These are phyloP conservation scores for Phytopythium sindhum DNA, from an alignment of 352 stramenopile genomes.

Conservation along the genomic window DNA sequence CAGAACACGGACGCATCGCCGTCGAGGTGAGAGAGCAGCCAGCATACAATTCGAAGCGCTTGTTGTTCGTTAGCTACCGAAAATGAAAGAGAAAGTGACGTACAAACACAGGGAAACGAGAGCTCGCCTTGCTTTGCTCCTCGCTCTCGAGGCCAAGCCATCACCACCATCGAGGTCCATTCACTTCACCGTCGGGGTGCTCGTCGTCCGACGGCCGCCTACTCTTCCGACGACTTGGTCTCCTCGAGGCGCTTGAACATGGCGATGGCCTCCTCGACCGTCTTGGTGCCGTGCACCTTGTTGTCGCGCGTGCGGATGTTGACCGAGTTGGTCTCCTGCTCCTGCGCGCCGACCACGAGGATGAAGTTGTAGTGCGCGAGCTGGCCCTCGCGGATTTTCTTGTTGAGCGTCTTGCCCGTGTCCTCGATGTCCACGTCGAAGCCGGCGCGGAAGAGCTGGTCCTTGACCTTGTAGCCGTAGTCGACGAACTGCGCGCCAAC, in stretches of 20 bases:
- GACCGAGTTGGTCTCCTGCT: slow-evolving; percentile 88
- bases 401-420: slow-evolving; percentile 96
- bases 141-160: too few relatives aligned
- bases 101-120: neutral
- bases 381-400: slow-evolving; percentile 97
- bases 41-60: neutral
- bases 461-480: slow-evolving; percentile 92
- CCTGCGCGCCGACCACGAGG: slow-evolving; percentile 93
- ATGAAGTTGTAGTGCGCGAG: slow-evolving; percentile 99
- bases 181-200: neutral
- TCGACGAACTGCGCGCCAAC: slow-evolving; percentile 93
- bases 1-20: too few relatives aligned
- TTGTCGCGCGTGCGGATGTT: slow-evolving; percentile 95
- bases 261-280: slow-evolving; percentile 92
- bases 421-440: slow-evolving; percentile 97
- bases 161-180: neutral
- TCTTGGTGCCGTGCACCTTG: slow-evolving; percentile 92
- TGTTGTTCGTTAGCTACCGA: neutral
- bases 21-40: neutral
- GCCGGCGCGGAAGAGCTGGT: slow-evolving; percentile 89
- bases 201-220: slow-evolving; percentile 11
- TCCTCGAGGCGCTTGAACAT: slow-evolving; percentile 88
- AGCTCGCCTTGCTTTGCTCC: too few relatives aligned
- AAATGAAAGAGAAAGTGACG: neutral
- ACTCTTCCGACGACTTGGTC: slow-evolving; percentile 66